phyloP scores from a whole-genome alignment of 306 rosid species.

The Vigna trinervia region DNA sequence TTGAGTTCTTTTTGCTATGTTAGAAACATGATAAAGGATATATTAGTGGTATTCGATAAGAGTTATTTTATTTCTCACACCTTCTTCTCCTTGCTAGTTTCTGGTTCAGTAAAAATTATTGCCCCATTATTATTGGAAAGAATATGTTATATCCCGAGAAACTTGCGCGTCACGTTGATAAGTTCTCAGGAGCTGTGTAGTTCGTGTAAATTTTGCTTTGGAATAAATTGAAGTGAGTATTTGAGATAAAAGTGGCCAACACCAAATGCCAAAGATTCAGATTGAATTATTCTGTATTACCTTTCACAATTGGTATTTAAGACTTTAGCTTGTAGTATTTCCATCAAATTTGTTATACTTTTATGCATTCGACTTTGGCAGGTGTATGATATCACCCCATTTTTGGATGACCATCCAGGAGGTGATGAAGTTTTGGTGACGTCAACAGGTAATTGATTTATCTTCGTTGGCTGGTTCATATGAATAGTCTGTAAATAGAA shows the following conservation, averaged over 20 bases:
- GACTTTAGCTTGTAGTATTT: background rate
- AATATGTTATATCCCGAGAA: too few relatives aligned
- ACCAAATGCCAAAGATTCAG: background rate
- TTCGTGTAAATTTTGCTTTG: too few relatives aligned
- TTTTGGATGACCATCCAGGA: constrained; percentile 88
- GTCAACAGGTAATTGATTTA: constrained; percentile 58
- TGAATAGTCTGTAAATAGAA: background rate
- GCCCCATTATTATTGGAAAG: too few relatives aligned
- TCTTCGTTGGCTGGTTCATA: constrained; percentile 24
- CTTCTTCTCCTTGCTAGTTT: too few relatives aligned
- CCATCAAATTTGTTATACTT: background rate
- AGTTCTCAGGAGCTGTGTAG: too few relatives aligned
- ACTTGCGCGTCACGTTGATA: too few relatives aligned
- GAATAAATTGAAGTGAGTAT: too few relatives aligned
- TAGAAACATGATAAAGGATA: too few relatives aligned
- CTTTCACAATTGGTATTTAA: background rate
- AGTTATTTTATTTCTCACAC: too few relatives aligned
- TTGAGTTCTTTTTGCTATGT: too few relatives aligned
- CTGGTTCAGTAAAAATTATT: too few relatives aligned
- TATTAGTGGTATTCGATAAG: too few relatives aligned
- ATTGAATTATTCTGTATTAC: constrained; percentile 3
- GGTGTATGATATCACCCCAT: constrained; percentile 79
- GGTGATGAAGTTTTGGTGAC: constrained; percentile 79
- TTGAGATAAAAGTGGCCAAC: background rate
- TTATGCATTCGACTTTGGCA: constrained; percentile 34